These are phyloP conservation scores for Euptelea pleiosperma DNA, from an alignment of 164 flowering plant species.

Conservation along the genomic window DNA sequence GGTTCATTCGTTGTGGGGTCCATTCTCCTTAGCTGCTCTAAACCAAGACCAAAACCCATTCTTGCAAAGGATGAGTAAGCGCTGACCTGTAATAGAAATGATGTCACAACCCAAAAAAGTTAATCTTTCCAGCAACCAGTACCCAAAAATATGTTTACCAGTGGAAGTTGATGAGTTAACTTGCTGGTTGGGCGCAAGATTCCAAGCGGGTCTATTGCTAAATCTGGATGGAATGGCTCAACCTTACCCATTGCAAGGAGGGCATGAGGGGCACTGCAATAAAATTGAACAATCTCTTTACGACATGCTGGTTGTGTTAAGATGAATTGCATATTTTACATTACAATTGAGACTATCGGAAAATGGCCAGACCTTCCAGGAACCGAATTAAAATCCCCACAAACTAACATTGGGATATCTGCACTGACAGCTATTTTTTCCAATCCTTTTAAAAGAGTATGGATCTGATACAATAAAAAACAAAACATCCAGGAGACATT, in stretches of 20 bases:
- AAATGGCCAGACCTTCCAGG: constrained; percentile 73
- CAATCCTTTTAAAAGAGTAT: constrained; percentile 88
- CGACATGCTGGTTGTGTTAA: background rate
- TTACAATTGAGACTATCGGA: constrained; percentile 7
- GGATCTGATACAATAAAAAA: constrained; percentile 45
- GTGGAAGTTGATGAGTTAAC: constrained; percentile 81
- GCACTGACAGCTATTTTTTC: constrained; percentile 98
- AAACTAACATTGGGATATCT: constrained; percentile 96
- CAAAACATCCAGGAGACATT: background rate
- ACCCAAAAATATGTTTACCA: constrained; percentile 45
- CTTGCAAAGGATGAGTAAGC: constrained; percentile 96
- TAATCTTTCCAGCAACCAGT: background rate
- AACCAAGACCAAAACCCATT: constrained; percentile 57
- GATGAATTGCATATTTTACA: background rate
- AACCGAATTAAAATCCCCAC: constrained; percentile 91
- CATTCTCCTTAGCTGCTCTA: constrained; percentile 80
- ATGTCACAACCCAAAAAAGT: constrained; percentile 9
- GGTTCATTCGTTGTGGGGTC: constrained; percentile 92
- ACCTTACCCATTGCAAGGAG: constrained; percentile 94
- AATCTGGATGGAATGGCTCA: constrained; percentile 80
- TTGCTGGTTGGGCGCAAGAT: constrained; percentile 80
- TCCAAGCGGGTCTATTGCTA: constrained; percentile 75
- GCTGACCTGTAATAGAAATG: constrained; percentile 67
- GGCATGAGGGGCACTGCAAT: constrained; percentile 91
- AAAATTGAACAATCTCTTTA: constrained; percentile 15